Conservation (phyloP, 331 rosid species). For the Quercus phellos region DNA sequence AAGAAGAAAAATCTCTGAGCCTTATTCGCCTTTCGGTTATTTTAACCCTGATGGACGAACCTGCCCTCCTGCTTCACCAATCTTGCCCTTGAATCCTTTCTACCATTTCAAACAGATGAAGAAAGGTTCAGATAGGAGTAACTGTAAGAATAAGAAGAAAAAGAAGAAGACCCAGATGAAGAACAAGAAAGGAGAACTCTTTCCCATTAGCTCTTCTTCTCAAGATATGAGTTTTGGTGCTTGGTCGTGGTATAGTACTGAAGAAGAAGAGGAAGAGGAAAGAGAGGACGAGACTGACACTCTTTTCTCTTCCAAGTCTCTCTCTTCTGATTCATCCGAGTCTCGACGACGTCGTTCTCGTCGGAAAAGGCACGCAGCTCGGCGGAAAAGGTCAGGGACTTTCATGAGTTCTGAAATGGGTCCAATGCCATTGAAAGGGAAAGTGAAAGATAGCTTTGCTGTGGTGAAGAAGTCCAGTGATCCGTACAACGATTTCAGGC, state of each 20-base stretch:
- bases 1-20: slow-evolving; percentile 44
- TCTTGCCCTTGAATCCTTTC: slow-evolving; percentile 35
- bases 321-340: slow-evolving; percentile 74
- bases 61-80: slow-evolving; percentile 47
- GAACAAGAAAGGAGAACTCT: slow-evolving; percentile 33
- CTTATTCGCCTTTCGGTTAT: slow-evolving; percentile 36
- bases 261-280: slow-evolving; percentile 47
- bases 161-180: slow-evolving; percentile 30
- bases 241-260: slow-evolving; percentile 73
- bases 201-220: slow-evolving; percentile 54
- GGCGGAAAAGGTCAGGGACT: slow-evolving; percentile 23
- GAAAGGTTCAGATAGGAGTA: slow-evolving; percentile 26
- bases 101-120: slow-evolving; percentile 17
- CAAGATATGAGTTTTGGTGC: slow-evolving; percentile 47
- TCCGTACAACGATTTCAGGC: slow-evolving; percentile 87
- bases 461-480: slow-evolving; percentile 91
- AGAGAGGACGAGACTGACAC: slow-evolving; percentile 61
- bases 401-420: slow-evolving; percentile 44
- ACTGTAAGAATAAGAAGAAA: slow-evolving; percentile 25
- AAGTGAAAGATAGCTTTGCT: slow-evolving; percentile 75
- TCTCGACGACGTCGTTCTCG: slow-evolving; percentile 28
- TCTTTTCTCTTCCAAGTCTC: slow-evolving; percentile 73
- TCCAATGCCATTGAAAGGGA: slow-evolving; percentile 55
- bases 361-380: slow-evolving; percentile 8
- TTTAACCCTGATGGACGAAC: slow-evolving; percentile 9